Evolutionary conservation across 108 stramenopile species (phyloP).

Genomic region (Conticribra weissflogii): DNA sequence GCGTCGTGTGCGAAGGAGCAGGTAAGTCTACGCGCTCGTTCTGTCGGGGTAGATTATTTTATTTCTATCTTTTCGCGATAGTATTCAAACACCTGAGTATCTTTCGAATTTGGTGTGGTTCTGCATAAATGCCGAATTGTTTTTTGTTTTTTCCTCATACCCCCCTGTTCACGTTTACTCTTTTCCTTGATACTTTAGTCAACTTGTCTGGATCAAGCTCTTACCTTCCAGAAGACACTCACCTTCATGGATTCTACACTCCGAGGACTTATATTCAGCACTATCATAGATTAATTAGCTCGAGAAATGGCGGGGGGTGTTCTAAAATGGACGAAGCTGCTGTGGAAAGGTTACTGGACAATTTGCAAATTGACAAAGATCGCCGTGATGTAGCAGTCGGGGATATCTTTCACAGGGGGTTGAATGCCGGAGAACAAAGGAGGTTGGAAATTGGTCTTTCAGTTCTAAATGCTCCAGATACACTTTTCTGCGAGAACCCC

Average conservation of each 20-base stretch:
- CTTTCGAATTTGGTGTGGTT: no score
- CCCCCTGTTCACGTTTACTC: no score
- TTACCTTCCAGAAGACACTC: constrained; percentile 58
- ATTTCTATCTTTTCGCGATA: no score
- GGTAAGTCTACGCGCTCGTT: no score
- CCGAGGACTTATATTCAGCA: constrained; percentile 61
- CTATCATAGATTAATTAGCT: constrained; percentile 42
- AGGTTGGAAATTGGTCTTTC: constrained; percentile 78
- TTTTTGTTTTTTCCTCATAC: no score
- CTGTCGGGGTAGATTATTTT: no score
- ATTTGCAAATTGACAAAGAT: constrained; percentile 50
- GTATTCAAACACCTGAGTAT: no score
- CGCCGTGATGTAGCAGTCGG: constrained; percentile 66
- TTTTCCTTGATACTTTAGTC: no score
- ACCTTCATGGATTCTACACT: constrained; percentile 64
- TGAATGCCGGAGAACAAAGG: constrained; percentile 78
- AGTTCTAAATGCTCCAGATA: constrained; percentile 49
- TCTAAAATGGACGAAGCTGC: constrained; percentile 13
- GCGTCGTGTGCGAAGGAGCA: no score
- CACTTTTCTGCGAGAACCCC: constrained; percentile 28
- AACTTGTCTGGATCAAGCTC: constrained; percentile 50
- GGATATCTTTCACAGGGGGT: constrained; percentile 67
- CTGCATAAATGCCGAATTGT: no score
- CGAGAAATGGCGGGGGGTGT: not conserved
- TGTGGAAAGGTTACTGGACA: constrained; percentile 39